phyloP scores from a whole-genome alignment of 768 basidiomycete species.

The Termitomyces sp. region DNA sequence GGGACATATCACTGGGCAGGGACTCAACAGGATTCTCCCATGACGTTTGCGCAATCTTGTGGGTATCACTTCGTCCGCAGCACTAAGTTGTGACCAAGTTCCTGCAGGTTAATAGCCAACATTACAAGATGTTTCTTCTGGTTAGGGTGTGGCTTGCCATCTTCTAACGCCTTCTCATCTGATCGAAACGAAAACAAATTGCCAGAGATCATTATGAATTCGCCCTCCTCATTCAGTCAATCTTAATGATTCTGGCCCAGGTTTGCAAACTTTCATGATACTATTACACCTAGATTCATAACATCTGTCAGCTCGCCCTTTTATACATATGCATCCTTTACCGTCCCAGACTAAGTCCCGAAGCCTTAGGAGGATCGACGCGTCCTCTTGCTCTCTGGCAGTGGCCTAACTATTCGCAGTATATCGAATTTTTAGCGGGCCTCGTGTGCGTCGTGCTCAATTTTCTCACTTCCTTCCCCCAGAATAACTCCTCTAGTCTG shows the following conservation, averaged over 20 bases:
- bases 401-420: slow-evolving; percentile 71
- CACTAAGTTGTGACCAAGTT: neutral
- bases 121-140: slow-evolving; percentile 90
- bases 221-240: slow-evolving; percentile 72
- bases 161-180: neutral
- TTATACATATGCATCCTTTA: slow-evolving; percentile 80
- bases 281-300: slow-evolving; percentile 11
- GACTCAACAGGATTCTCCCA: slow-evolving; percentile 83
- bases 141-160: slow-evolving; percentile 47
- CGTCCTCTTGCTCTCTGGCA: slow-evolving; percentile 82
- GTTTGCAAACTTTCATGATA: slow-evolving; percentile 28
- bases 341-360: slow-evolving; percentile 54
- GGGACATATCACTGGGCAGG: slow-evolving; percentile 29
- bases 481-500: slow-evolving; percentile 30
- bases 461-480: neutral
- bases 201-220: slow-evolving; percentile 62
- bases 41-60: slow-evolving; percentile 85
- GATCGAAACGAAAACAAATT: neutral
- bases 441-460: slow-evolving; percentile 50
- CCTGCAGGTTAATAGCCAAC: slow-evolving; percentile 66
- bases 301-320: slow-evolving; percentile 54
- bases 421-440: slow-evolving; percentile 78
- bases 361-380: slow-evolving; percentile 49
- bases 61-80: slow-evolving; percentile 16
- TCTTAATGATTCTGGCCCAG: slow-evolving; percentile 83